phyloP scores from a whole-genome alignment of 73 alveolate genomes.

The Uronychia binucleata region DNA sequence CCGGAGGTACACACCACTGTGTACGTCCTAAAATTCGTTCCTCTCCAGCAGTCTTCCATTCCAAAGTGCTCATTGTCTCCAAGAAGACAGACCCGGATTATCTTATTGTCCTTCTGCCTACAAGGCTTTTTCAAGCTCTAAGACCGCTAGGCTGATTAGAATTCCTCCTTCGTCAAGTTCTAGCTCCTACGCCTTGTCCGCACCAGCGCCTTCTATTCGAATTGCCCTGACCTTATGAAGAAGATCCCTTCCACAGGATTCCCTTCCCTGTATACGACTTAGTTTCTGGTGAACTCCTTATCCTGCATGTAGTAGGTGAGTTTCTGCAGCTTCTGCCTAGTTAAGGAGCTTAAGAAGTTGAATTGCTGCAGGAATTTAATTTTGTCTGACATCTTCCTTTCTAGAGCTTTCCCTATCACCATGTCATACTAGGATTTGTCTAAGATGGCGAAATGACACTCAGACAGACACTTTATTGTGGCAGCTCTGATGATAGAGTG shows the following conservation, averaged over 20 bases:
- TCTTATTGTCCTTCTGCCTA: background rate
- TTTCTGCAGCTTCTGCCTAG: conserved; percentile 17
- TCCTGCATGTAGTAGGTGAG: conserved; percentile 25
- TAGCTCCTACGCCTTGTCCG: background rate
- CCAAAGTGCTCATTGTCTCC: background rate
- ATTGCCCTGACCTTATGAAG: conserved; percentile 46
- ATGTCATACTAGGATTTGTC: conserved; percentile 39
- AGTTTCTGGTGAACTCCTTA: conserved; percentile 6
- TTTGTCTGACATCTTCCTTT: conserved; percentile 23
- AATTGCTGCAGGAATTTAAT: conserved; percentile 23
- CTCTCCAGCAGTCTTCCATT: background rate
- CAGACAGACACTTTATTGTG: conserved; percentile 49
- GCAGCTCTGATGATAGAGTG: conserved; percentile 35
- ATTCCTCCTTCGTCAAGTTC: too few relatives aligned
- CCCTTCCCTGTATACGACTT: conserved; percentile 28
- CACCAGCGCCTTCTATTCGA: conserved; percentile 5
- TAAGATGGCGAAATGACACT: conserved; percentile 49
- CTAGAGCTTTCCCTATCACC: conserved; percentile 15
- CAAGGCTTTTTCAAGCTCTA: background rate
- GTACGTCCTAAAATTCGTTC: background rate
- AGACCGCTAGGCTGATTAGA: background rate
- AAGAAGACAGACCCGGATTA: background rate
- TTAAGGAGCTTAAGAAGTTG: conserved; percentile 29
- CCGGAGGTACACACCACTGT: background rate
- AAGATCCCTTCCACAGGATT: conserved; percentile 14